These are phyloP conservation scores for Trichoderma arundinaceum DNA, from an alignment of 2,329 filamentous ascomycete species.

Conservation along the genomic window DNA sequence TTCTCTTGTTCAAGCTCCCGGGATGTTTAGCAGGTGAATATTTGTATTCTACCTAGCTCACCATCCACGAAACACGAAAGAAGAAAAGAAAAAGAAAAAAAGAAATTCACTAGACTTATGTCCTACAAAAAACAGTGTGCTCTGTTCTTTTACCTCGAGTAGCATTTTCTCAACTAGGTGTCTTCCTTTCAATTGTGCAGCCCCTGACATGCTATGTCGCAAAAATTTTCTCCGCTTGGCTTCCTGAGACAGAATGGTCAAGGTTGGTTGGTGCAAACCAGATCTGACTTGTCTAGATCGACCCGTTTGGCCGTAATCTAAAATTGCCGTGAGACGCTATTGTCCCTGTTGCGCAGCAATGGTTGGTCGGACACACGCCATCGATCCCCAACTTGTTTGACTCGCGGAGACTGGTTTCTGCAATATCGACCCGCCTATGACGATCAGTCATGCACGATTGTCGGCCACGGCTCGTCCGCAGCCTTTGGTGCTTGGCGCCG, in stretches of 20 bases:
- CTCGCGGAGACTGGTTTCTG: slow-evolving; percentile 27
- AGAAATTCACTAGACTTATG: no score
- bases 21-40: no score
- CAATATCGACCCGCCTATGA: slow-evolving; percentile 26
- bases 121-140: no score
- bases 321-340: slow-evolving; percentile 33
- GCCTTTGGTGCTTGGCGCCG: neutral
- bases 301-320: slow-evolving; percentile 31
- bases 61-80: no score
- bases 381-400: slow-evolving; percentile 29
- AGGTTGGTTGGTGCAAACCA: slow-evolving; percentile 29
- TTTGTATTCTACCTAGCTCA: no score
- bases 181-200: neutral
- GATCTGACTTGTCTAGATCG: slow-evolving; percentile 31
- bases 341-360: slow-evolving; percentile 26
- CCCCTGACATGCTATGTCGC: slow-evolving; percentile 26
- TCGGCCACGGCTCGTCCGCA: neutral
- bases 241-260: slow-evolving; percentile 10
- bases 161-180: neutral
- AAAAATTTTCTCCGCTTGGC: slow-evolving; percentile 25
- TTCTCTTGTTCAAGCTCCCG: no score
- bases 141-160: neutral
- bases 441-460: slow-evolving; percentile 27
- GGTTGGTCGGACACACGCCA: slow-evolving; percentile 26
- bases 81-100: no score